These are phyloP conservation scores for Coleophoma cylindrospora DNA, from an alignment of 2,329 filamentous ascomycete genomes.

Conservation along the genomic window DNA sequence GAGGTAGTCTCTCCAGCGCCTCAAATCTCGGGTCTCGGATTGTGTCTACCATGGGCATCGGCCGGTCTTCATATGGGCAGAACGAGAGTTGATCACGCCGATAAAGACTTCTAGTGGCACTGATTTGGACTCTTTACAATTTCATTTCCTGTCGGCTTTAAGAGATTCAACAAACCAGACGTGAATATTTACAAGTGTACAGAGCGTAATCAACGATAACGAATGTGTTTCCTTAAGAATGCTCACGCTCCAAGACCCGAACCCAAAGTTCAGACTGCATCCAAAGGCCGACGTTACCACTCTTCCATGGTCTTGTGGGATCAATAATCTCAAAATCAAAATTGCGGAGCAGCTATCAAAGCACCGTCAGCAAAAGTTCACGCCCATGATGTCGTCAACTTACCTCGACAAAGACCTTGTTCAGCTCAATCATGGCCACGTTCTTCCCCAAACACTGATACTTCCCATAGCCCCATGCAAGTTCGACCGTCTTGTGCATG, in stretches of 20 bases:
- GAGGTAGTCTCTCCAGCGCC: no score
- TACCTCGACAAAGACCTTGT: slow-evolving; percentile 43
- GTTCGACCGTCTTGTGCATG: slow-evolving; percentile 32
- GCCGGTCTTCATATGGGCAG: no score
- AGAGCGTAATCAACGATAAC: no score
- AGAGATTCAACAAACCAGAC: no score
- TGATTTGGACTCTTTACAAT: no score
- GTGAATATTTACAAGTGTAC: no score
- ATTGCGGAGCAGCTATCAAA: slow-evolving; percentile 6
- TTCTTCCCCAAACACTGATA: slow-evolving; percentile 39
- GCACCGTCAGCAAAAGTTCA: not conserved
- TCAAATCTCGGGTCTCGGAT: no score
- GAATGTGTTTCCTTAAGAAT: not conserved
- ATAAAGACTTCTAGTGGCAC: no score
- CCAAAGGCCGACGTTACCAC: slow-evolving; percentile 6
- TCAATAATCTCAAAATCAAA: slow-evolving; percentile 11
- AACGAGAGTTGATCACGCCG: no score
- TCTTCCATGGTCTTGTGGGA: slow-evolving; percentile 10
- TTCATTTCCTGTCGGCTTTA: no score
- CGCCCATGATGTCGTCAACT: slow-evolving; percentile 5
- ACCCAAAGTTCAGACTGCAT: slow-evolving; percentile 8
- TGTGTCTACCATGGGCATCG: no score
- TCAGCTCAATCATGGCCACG: slow-evolving; percentile 42
- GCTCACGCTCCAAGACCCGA: slow-evolving; percentile 2
- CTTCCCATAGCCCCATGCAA: slow-evolving; percentile 33